Percentiles rank a stretch among this genome's conserved stretches.
Conservation (phyloP, 169 alveolate genomes). For the Plasmodium blacklocki region DNA sequence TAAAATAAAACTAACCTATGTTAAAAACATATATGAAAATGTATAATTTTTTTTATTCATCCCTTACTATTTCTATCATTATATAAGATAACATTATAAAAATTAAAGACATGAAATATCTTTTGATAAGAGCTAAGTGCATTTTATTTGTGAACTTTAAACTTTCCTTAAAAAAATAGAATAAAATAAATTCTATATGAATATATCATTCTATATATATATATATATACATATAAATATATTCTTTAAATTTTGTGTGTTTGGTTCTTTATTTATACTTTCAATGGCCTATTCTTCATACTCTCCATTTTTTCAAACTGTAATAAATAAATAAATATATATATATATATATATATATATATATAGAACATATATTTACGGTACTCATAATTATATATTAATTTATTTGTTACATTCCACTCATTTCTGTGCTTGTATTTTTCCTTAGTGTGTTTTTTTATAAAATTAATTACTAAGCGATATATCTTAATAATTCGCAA, state of each 20-base stretch:
- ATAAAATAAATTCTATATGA: neutral
- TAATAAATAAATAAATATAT: neutral
- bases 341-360: neutral
- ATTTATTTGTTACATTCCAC: slow-evolving; percentile 45
- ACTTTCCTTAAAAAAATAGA: slow-evolving; percentile 27
- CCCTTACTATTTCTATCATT: slow-evolving; percentile 50
- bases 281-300: slow-evolving; percentile 24
- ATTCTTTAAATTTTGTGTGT: neutral
- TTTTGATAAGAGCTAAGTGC: slow-evolving; percentile 69
- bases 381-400: too few relatives aligned
- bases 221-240: neutral
- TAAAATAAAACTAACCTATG: neutral
- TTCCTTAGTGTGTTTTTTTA: slow-evolving; percentile 41
- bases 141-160: slow-evolving; percentile 66
- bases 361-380: neutral
- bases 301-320: slow-evolving; percentile 72
- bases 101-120: slow-evolving; percentile 60
- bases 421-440: slow-evolving; percentile 67
- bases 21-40: neutral
- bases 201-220: slow-evolving; percentile 3
- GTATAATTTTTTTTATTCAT: neutral
- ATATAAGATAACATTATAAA: slow-evolving; percentile 55
- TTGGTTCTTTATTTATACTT: neutral
- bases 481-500: slow-evolving; percentile 38
- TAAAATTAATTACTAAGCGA: slow-evolving; percentile 19